Evolutionary conservation across 768 basidiomycete genomes (phyloP).

Genomic region (Kwoniella europaea): DNA sequence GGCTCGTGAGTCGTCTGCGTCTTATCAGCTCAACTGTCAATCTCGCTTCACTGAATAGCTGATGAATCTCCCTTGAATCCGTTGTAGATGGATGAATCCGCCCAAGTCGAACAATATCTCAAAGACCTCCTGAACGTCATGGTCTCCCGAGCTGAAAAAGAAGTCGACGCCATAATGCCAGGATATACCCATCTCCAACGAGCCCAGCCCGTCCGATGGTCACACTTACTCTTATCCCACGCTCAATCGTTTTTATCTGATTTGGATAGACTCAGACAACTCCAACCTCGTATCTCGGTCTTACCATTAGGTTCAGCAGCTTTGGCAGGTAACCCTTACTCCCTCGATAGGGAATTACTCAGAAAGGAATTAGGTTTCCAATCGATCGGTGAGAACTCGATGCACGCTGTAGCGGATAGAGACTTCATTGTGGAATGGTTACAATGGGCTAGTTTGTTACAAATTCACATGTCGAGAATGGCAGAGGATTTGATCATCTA

Average conservation of each 20-base stretch:
- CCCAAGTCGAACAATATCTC: constrained; percentile 69
- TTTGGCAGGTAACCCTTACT: constrained; percentile 95
- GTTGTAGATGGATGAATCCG: constrained; percentile 68
- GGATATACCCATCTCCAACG: constrained; percentile 98
- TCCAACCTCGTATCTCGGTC: constrained; percentile 86
- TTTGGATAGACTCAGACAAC: constrained; percentile 78
- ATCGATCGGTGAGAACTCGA: constrained; percentile 89
- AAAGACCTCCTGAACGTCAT: constrained; percentile 83
- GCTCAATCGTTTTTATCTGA: constrained; percentile 91
- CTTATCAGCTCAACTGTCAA: neutral
- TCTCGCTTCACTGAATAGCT: too few relatives aligned
- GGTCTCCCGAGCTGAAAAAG: constrained; percentile 89
- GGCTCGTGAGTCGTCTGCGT: constrained; percentile 65
- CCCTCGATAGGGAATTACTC: constrained; percentile 89
- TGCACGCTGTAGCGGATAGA: constrained; percentile 95
- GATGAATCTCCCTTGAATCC: neutral
- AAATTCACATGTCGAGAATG: constrained; percentile 91
- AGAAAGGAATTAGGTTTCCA: constrained; percentile 86
- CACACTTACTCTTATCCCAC: constrained; percentile 92
- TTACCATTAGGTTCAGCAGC: constrained; percentile 93
- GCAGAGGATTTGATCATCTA: constrained; percentile 97
- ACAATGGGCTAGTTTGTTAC: constrained; percentile 91
- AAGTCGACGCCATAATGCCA: constrained; percentile 86
- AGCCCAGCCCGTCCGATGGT: constrained; percentile 98
- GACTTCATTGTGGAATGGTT: constrained; percentile 97